A percentile compares a stretch with the other conserved stretches of the same genome.
Evolutionary conservation across 2,329 filamentous ascomycete species (phyloP).

Genomic region (Cladophialophora carrionii): DNA sequence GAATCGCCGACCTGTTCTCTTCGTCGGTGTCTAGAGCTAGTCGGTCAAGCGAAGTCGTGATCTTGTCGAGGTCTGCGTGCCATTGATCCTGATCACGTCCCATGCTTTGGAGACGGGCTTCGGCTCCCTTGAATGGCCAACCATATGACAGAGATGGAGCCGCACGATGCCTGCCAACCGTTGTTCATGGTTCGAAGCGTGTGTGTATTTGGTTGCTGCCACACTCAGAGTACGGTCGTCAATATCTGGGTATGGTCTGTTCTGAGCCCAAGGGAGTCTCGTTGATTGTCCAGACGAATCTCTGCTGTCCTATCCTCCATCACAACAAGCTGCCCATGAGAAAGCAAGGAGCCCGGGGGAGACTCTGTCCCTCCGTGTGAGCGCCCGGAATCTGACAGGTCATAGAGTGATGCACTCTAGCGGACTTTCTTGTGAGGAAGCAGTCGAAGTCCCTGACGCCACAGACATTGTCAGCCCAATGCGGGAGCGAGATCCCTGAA

Average conservation of each 20-base stretch:
- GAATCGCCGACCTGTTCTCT: neutral
- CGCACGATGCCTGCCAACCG: neutral
- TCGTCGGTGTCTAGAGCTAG: conserved; percentile 1
- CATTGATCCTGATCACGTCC: neutral
- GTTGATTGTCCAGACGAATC: neutral
- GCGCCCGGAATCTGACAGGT: neutral
- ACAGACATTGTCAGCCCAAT: neutral
- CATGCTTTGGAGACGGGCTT: neutral
- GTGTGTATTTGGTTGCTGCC: neutral
- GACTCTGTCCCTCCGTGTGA: neutral
- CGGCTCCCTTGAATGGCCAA: neutral
- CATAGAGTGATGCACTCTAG: neutral
- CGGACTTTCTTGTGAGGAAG: neutral
- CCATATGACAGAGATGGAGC: neutral
- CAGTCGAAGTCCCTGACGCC: neutral
- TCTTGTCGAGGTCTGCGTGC: conserved; percentile 5
- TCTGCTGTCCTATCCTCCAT: neutral
- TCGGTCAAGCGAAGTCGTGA: conserved; percentile 2
- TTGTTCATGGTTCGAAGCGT: neutral
- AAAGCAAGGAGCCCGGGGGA: neutral
- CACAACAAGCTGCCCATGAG: neutral
- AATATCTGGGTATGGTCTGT: neutral
- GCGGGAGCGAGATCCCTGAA: neutral
- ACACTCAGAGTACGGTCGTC: neutral
- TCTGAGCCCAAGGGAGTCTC: neutral